phyloP scores from a whole-genome alignment of 140 eudicot genomes.

The Ambrosia hybrid region DNA sequence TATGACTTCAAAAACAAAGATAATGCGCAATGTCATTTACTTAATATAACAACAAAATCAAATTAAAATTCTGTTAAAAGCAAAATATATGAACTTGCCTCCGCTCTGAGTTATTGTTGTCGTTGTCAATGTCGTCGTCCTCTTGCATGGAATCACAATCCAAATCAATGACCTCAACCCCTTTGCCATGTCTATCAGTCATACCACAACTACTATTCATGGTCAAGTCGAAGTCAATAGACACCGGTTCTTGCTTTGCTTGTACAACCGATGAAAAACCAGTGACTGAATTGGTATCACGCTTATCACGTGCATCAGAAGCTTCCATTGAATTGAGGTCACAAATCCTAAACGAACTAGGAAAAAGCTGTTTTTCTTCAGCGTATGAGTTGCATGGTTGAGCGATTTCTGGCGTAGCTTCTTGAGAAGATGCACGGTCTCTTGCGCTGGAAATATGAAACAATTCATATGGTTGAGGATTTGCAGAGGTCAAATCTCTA shows the following conservation, averaged over 20 bases:
- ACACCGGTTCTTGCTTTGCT: conserved; percentile 39
- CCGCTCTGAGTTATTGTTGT: conserved; percentile 46
- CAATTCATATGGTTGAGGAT: conserved; percentile 39
- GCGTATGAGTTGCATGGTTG: conserved; percentile 38
- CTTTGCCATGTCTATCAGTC: conserved; percentile 50
- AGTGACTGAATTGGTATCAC: conserved; percentile 34
- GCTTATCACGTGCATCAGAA: conserved; percentile 63
- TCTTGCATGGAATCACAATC: conserved; percentile 69
- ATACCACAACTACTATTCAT: conserved; percentile 53
- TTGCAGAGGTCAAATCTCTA: conserved; percentile 50
- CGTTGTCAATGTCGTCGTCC: conserved; percentile 19
- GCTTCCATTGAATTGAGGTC: conserved; percentile 80
- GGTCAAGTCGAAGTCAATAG: conserved; percentile 72
- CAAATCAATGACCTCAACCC: conserved; percentile 89
- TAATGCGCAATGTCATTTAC: not conserved
- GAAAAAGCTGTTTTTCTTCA: conserved; percentile 79
- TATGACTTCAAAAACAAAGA: not conserved
- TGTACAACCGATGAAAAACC: conserved; percentile 47
- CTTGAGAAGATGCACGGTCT: conserved; percentile 29
- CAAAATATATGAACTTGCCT: conserved; percentile 46
- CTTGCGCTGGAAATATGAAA: conserved; percentile 38
- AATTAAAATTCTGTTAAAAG: not conserved
- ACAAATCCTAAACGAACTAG: conserved; percentile 80
- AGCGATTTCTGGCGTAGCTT: conserved; percentile 33
- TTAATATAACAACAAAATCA: conserved; percentile 5